These are phyloP conservation scores for Colletotrichum sp. DNA, from an alignment of 2,329 filamentous ascomycete species.

Conservation along the genomic window DNA sequence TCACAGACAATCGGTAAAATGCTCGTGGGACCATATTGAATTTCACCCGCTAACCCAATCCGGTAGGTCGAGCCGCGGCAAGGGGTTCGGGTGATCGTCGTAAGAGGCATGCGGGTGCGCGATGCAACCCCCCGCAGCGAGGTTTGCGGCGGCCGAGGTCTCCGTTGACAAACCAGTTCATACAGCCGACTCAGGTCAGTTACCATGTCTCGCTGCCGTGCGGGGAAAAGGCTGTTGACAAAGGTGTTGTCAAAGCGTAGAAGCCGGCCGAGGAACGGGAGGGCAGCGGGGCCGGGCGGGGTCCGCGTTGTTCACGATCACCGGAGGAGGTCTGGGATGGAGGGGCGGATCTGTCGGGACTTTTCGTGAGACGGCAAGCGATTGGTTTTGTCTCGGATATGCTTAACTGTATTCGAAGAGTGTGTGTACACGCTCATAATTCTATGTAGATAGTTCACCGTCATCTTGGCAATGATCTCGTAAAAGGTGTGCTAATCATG, in stretches of 20 bases:
- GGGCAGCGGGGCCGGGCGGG: background rate
- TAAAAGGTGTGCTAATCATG: accelerated
- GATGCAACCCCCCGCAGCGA: background rate
- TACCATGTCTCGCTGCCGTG: background rate
- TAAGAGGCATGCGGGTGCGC: background rate
- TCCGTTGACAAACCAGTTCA: background rate
- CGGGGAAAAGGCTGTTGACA: background rate
- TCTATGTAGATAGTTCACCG: too few species aligned
- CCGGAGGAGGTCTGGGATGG: background rate
- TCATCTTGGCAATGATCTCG: background rate
- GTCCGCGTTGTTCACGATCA: background rate
- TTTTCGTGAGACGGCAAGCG: background rate
- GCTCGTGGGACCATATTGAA: background rate
- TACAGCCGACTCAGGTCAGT: too few species aligned
- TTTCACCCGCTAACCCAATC: background rate
- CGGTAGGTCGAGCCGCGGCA: background rate
- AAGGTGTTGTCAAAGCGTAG: background rate
- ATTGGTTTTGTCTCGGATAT: background rate
- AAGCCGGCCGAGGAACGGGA: background rate
- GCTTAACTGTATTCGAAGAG: background rate
- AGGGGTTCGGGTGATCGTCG: background rate
- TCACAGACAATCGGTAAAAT: accelerated
- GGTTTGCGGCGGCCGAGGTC: background rate
- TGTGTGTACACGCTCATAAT: background rate
- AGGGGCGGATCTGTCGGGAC: background rate